phyloP scores from a whole-genome alignment of 345 rosid species.

The Trapa bicornis region DNA sequence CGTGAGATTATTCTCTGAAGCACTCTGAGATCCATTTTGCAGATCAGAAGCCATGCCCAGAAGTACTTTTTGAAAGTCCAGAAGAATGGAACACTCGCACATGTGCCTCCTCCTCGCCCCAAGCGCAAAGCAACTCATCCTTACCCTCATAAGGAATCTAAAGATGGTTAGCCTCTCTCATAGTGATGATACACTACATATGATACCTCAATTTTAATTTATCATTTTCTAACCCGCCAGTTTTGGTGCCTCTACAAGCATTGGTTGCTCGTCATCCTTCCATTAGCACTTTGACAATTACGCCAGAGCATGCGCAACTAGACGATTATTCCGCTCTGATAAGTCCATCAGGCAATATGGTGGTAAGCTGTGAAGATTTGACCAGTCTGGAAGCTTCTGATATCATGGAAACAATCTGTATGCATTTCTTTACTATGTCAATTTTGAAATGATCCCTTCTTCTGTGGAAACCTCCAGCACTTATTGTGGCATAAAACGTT shows the following conservation, averaged over 20 bases:
- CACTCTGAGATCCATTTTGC: constrained; percentile 14
- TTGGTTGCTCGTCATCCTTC: constrained; percentile 39
- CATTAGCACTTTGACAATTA: constrained; percentile 13
- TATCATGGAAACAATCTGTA: constrained; percentile 37
- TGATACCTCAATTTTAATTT: not conserved
- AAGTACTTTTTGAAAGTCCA: constrained; percentile 95
- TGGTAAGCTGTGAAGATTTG: constrained; percentile 42
- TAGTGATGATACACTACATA: not conserved
- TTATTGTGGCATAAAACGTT: constrained; percentile 51
- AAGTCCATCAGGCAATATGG: constrained; percentile 25
- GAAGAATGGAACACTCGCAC: constrained; percentile 79
- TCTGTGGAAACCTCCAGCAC: constrained; percentile 39
- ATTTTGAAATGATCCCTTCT: constrained; percentile 11
- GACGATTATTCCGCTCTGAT: constrained; percentile 51
- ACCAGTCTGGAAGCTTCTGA: constrained; percentile 33
- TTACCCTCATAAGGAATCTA: constrained; percentile 86
- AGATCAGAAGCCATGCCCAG: constrained; percentile 98
- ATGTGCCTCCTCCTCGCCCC: constrained; percentile 96
- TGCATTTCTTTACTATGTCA: constrained; percentile 12
- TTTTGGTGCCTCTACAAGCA: constrained; percentile 47
- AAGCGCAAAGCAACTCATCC: constrained; percentile 96
- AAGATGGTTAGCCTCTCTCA: constrained; percentile 41
- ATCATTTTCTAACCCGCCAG: constrained; percentile 20
- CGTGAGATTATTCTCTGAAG: constrained; percentile 1
- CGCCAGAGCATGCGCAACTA: constrained; percentile 47